Evolutionary conservation across 495 filamentous ascomycete species (phyloP), one percentile per base, ranked within the genome.

Genomic region (Penicillium fimorum): DNA sequence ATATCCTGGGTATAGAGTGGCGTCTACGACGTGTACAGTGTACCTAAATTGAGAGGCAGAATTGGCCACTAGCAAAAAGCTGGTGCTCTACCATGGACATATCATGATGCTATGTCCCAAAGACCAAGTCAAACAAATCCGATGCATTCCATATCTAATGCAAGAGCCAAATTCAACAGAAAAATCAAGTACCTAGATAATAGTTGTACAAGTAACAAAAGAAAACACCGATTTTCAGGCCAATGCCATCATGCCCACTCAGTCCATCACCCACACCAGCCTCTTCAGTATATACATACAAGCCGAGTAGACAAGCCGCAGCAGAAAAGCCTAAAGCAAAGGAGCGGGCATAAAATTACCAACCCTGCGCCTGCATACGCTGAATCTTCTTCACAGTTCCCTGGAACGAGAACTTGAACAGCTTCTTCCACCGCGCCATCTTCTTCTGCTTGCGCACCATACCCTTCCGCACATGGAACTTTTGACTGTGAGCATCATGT

Each of bases 291-390:
- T 66, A 59, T 67, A 67, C 45, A 60, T 37, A 54, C 52, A 54
- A 47, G 40, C 42, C 43, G 43, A 54, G 52, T 53, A 38, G 48
- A 55, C 59, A 53, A 57, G 33, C 32, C 47, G 35, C 33, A 51
- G 17, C 40, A 54, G 40, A 43, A 22, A 47, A 24, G n/a, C 27
- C 46, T 40, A 45, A 42, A 32, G 24, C 27, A 33, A 50, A 48
- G 13, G 29, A 35, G 17, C 17, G 24, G 18, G 33, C 13, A 37
- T 35, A 12, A 54, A 44, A 56, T 57, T 67, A 79, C 76, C 76
- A 79, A 33, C 76, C 76, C 63, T 79, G 76, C 15, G 66, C 63
- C 58, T 75, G 70, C 74, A 79, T 79, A 24, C 64, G 62, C 67
- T 76, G 65, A 50, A 79, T 73, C 67, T 70, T 72, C 41, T 57